Evolutionary conservation across 805 yeast genomes (phyloP), one percentile per base, ranked within the genome.

Genomic region (Lachancea cidri): DNA sequence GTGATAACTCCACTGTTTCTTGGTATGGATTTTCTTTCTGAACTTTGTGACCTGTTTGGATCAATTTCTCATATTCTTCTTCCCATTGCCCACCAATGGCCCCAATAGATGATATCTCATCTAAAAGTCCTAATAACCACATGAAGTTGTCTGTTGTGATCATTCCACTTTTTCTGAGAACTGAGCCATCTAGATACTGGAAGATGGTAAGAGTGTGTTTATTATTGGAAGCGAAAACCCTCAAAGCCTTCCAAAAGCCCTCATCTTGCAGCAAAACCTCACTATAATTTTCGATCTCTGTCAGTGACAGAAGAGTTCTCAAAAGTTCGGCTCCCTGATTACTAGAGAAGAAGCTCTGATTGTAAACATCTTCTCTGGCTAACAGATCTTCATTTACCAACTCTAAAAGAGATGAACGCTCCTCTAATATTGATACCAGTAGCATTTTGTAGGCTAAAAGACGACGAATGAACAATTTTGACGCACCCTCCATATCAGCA

Each of bases 71-170:
- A 41, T 68, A 68, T 42, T 44, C 38, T 47, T 78, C 82, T 58
- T 85, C 93, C 75, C 78, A 78, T 54, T 79, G 84, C 3, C 86
- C 79, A 5, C 87, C 91, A 39, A 81, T 67, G 0, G 93, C 87
- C 6, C 94, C 94, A 35, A 82, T 76, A 1, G 91, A 83, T 0
- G 93, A 83, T 14, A 85, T 73, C 49, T 85, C 94, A 60, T 85
- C 95, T 24, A 85, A 60, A 7, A 84, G 61, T 0, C 91, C 93
- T 29, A 85, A 66, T 8, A 84, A 60, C 49, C 77, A 72, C 75
- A 83, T 75, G 50, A 76, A 83, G 50, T 81, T 83, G 1, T 60
- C 57, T 5, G 69, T 65, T 14, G 66, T 68, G 24, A 81, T 65
- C 8, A 67, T 62, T 2, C 55, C 49, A 52, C 38, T 50, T 37